A percentile compares a stretch with the other conserved stretches of the same genome.
phyloP scores from a whole-genome alignment of 1,284 basidiomycete genomes.

The Cystobasidium slooffiae region DNA sequence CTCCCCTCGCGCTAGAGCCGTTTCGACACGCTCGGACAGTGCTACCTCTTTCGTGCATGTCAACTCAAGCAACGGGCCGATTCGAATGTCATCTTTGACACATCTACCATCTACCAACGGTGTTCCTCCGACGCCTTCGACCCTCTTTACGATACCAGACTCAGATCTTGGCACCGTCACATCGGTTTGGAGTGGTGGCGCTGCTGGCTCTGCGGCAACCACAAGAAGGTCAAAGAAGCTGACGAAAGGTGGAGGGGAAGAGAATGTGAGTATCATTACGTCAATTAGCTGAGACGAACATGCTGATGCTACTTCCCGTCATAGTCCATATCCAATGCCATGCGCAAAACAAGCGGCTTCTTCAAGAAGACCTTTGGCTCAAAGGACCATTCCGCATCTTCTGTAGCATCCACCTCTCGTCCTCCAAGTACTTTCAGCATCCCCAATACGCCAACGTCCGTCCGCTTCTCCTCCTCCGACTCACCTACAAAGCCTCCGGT shows the following conservation, averaged over 20 bases:
- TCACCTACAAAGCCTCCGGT: conserved; percentile 43
- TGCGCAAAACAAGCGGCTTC: conserved; percentile 53
- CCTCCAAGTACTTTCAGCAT: conserved; percentile 6
- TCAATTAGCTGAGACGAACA: not conserved
- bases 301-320: not conserved
- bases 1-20: conserved; percentile 20
- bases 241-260: conserved; percentile 21
- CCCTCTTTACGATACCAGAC: not conserved
- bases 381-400: not conserved
- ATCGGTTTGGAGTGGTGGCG: conserved; percentile 9
- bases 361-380: conserved; percentile 48
- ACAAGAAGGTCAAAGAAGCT: conserved; percentile 22
- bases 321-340: conserved; percentile 46
- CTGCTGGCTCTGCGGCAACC: not conserved
- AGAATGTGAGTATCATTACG: not conserved
- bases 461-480: conserved; percentile 13
- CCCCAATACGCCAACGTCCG: conserved; percentile 28
- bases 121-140: not conserved
- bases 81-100: not conserved
- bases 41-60: conserved; percentile 28
- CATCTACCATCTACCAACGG: not conserved
- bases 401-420: not conserved
- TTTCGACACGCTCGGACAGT: conserved; percentile 22
- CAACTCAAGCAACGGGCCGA: not conserved
- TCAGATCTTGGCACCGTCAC: conserved; percentile 12